phyloP scores from a whole-genome alignment of 1,284 basidiomycete species.

The Puccinia polysora region DNA sequence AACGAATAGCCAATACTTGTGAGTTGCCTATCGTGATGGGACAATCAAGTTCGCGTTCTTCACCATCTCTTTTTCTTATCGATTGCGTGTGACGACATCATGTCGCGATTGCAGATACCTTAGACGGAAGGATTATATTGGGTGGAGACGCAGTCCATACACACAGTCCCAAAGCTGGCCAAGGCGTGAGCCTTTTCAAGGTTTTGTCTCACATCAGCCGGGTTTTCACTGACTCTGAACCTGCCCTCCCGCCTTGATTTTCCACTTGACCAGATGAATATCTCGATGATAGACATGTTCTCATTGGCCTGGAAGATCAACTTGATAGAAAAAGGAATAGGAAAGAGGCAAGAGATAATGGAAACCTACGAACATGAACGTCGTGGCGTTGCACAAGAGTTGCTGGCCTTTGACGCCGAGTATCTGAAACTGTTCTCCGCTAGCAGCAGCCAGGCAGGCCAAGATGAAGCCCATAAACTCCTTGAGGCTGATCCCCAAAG shows the following conservation, averaged over 20 bases:
- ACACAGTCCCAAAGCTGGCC: constrained; percentile 54
- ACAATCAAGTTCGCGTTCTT: constrained; percentile 48
- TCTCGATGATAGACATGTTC: constrained; percentile 55
- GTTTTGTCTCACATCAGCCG: neutral
- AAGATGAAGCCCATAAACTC: constrained; percentile 45
- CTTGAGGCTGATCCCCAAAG: constrained; percentile 34
- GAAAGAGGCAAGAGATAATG: constrained; percentile 51
- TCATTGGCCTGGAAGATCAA: constrained; percentile 55
- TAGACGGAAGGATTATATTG: constrained; percentile 52
- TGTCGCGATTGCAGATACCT: constrained; percentile 47
- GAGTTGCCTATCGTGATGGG: no score
- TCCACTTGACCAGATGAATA: constrained; percentile 52
- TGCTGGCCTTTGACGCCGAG: constrained; percentile 54
- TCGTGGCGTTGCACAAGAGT: constrained; percentile 53
- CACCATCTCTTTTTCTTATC: constrained; percentile 27
- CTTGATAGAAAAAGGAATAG: constrained; percentile 54
- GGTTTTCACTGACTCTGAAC: neutral
- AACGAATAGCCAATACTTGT: constrained; percentile 46
- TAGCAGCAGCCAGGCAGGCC: constrained; percentile 46
- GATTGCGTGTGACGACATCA: constrained; percentile 11
- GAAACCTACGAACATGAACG: constrained; percentile 55
- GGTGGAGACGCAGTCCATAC: constrained; percentile 56
- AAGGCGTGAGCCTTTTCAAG: constrained; percentile 46
- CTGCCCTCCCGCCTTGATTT: constrained; percentile 29
- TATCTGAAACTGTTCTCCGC: constrained; percentile 54